phyloP scores from a whole-genome alignment of 225 moss, liverwort and hornwort genomes.

The Anthoceros angustus region DNA sequence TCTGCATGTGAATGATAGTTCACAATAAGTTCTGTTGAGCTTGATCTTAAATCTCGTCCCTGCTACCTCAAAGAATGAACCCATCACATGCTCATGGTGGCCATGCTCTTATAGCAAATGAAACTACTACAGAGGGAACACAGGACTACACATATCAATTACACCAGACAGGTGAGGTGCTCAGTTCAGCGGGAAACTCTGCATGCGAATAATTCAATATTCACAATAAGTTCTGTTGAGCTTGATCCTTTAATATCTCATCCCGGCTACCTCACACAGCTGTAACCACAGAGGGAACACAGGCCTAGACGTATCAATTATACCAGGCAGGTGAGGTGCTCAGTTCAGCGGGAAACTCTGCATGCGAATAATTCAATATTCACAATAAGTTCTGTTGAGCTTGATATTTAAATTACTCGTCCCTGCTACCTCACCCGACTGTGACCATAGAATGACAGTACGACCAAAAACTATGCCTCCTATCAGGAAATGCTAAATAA shows the following conservation, averaged over 20 bases:
- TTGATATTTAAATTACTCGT: not conserved
- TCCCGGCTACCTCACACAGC: not conserved
- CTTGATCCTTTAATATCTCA: not conserved
- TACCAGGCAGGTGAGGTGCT: not conserved
- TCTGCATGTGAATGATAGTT: not conserved
- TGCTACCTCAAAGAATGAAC: not conserved
- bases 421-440: not conserved
- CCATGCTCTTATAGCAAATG: no score
- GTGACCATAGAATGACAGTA: no score
- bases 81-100: not conserved
- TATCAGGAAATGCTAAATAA: no score
- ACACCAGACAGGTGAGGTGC: not conserved
- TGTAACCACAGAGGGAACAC: no score
- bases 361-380: not conserved
- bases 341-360: not conserved
- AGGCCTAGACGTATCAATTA: no score
- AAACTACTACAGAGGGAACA: no score
- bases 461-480: no score
- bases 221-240: not conserved
- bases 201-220: not conserved
- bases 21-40: conserved; percentile 1
- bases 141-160: no score
- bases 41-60: not conserved
- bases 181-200: not conserved
- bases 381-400: not conserved